A percentile compares a stretch with the other conserved stretches of the same genome.
These are phyloP conservation scores for Orobanche coerulescens DNA, from an alignment of 257 asterid genomes.

Conservation along the genomic window DNA sequence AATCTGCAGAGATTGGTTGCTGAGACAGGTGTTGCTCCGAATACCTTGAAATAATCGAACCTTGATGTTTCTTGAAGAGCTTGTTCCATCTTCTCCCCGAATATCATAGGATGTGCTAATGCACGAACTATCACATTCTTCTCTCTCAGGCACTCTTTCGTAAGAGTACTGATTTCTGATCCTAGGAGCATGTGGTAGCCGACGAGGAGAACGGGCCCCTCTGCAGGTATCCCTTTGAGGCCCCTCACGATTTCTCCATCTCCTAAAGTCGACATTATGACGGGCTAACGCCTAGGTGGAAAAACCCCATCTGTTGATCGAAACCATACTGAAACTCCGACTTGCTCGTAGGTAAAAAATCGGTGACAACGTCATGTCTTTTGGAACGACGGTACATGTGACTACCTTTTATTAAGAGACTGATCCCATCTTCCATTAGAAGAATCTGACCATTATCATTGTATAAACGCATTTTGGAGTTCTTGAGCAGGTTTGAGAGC, in stretches of 20 bases:
- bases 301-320: not conserved
- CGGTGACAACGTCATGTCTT: not conserved
- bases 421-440: not conserved
- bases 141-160: not conserved
- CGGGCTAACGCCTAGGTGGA: not conserved
- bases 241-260: not conserved
- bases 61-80: not conserved
- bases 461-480: not conserved
- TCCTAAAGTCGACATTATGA: not conserved
- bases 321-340: not conserved
- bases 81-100: not conserved
- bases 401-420: not conserved
- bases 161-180: not conserved
- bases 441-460: not conserved
- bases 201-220: not conserved
- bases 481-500: not conserved
- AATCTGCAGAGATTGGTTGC: not conserved
- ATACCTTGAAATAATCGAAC: not conserved
- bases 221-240: not conserved
- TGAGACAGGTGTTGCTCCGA: not conserved
- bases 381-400: not conserved
- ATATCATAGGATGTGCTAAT: not conserved
- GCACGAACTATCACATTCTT: not conserved
- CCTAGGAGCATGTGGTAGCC: not conserved
- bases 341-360: not conserved